phyloP scores from a whole-genome alignment of 371 early-diverging fungal species.

The Mucor ambiguus region DNA sequence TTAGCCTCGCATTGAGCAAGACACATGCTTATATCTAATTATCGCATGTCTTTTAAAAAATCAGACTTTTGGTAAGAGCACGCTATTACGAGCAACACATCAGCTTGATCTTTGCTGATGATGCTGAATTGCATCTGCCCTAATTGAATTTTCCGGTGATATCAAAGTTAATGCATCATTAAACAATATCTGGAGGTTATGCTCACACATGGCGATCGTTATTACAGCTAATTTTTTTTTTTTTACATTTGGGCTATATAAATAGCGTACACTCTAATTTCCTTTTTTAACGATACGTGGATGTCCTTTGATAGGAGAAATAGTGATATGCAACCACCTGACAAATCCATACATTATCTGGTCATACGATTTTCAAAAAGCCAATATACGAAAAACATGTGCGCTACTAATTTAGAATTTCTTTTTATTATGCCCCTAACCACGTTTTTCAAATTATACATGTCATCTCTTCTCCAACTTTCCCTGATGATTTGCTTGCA shows the following conservation, averaged over 20 bases:
- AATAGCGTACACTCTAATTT: background rate
- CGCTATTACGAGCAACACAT: background rate
- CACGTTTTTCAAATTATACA: slow-evolving; percentile 1
- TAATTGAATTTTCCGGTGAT: background rate
- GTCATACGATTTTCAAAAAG: background rate
- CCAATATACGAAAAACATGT: background rate
- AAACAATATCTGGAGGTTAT: background rate
- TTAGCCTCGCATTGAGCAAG: background rate
- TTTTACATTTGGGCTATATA: too few relatives aligned
- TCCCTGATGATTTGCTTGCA: background rate
- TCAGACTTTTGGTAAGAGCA: background rate
- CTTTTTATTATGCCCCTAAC: background rate
- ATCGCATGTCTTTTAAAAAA: background rate
- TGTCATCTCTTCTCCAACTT: background rate
- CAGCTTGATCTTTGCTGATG: background rate
- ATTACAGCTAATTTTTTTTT: too few relatives aligned
- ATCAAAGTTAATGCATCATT: background rate
- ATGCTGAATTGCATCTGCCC: background rate
- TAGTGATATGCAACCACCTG: background rate
- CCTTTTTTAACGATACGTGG: background rate
- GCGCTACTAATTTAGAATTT: background rate
- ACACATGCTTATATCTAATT: background rate
- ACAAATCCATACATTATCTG: background rate
- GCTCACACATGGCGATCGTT: background rate
- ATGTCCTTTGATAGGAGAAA: background rate